Evolutionary conservation across 1,139 yeast species (phyloP).

Genomic region (Debaryomyces robertsiae): DNA sequence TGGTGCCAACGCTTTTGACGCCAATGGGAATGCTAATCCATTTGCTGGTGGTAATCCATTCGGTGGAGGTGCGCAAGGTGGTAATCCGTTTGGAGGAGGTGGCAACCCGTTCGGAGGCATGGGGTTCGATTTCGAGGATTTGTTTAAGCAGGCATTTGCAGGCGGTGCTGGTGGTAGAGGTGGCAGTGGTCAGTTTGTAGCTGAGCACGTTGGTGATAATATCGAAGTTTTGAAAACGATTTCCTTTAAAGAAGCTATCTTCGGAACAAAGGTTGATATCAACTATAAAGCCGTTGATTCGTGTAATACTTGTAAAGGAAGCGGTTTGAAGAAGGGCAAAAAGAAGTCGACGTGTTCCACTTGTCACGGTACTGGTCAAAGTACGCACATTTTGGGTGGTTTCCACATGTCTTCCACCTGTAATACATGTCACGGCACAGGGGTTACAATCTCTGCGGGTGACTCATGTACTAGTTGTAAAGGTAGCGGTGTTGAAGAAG

Average conservation of each 20-base stretch:
- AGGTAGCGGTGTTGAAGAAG: conserved; percentile 83
- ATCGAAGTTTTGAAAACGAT: conserved; percentile 77
- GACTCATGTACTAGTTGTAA: conserved; percentile 82
- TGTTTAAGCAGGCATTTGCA: conserved; percentile 75
- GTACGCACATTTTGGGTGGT: conserved; percentile 86
- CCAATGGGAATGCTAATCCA: conserved; percentile 61
- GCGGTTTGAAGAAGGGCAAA: conserved; percentile 80
- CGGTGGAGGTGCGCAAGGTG: conserved; percentile 45
- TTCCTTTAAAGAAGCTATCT: conserved; percentile 83
- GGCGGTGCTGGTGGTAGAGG: conserved; percentile 40
- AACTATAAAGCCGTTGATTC: conserved; percentile 74
- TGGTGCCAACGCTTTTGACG: conserved; percentile 85
- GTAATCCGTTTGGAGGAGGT: conserved; percentile 37
- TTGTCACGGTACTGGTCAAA: conserved; percentile 94
- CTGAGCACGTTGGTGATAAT: conserved; percentile 87
- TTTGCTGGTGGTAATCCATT: conserved; percentile 50
- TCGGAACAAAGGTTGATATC: conserved; percentile 70
- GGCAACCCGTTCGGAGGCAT: conserved; percentile 50
- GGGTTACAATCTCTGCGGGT: conserved; percentile 68
- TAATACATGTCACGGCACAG: conserved; percentile 83
- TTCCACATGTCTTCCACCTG: conserved; percentile 98
- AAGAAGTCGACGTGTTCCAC: conserved; percentile 77
- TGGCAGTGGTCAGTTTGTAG: conserved; percentile 51
- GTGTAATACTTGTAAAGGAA: conserved; percentile 80
- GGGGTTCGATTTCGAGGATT: conserved; percentile 79